Base-by-base conservation (phyloP, 108 stramenopile species). In the Seminavis robusta region DNA sequence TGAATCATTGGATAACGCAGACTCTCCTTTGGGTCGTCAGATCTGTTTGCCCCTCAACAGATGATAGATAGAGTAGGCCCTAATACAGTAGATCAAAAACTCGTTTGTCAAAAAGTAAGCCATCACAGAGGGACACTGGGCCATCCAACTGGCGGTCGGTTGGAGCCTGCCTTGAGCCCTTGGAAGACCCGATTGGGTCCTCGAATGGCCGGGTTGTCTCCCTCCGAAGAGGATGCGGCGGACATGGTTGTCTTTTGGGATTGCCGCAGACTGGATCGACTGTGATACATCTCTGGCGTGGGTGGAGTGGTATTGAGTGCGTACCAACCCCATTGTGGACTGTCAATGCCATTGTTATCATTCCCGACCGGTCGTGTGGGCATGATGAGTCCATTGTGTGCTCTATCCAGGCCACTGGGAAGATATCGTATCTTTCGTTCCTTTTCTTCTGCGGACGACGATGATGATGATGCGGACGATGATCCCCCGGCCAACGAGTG, bases 291-390 rank as follows among this genome's bases (percentile, higher is more conserved):
- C 54, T 84, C 82, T 10, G 85, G 80, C 5, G 84, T 86, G 16
- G 88, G 88, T 17, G 88, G 88, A 11, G 88, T 90, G 31, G 79
- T 73, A 51, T 69, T 81, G 5, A 82, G 79, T n/a, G n/a, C n/a
- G 49, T 86, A 90, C 59, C 81, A 90, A 0, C 88, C 88, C 62
- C 83, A 86, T 46, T 89, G 80, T 21, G 88, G 88, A 58, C 70
- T 73, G 16, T 77, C 39, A 0, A 30, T 13, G n/a, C 33, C 47
- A 19, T 49, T 19, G 23, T 38, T 11, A 25, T 61, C 40, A n/a
- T 23, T 21, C 15, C 53, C 52, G 26, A 32, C 47, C 27, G 67
- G 61, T 36, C 61, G 53, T 25, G 56, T 75, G 62, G 73, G 78
- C 52, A 63, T 68, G 56, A 63, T 67, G 43, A 58, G 53, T 45